Base-by-base conservation (phyloP, 2,329 filamentous ascomycete species). In the Fusarium buxicola region DNA sequence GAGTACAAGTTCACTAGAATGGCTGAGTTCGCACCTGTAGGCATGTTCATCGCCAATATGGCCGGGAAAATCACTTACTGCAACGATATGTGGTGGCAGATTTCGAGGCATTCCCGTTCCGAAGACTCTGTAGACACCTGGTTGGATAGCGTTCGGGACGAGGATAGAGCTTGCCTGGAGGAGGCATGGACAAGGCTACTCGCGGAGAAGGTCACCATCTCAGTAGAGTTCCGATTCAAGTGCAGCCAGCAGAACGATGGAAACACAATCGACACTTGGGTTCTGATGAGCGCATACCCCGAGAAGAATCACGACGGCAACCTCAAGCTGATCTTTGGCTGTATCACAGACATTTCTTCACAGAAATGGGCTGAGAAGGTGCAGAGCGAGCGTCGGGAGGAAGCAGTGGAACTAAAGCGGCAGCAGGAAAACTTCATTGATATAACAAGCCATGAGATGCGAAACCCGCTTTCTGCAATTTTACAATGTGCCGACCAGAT, bases 301-400 rank as follows among this genome's bases (percentile, higher is more conserved):
- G 90, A 94, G 68, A 89, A 85, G 69, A 83, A 89, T 59, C 77
- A 81, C 2, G 78, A 85, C 25, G 90, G 89, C 4, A 78, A 80
- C 25, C 81, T 93, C 47, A 92, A 92, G 77, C 87, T 88, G 60
- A 89, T 93, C 3, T 93, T 94, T 67, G 91, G 90, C 48, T 91
- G 88, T 70, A 89, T 96, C 47, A 94, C 92, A 0, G 92, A 96
- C 70, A 96, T 96, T 63, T 92, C 90, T 15, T 86, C 90, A 50
- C 91, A 95, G 73, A 96, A 96, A 74, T 89, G 89, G 82, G 92
- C 92, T 1, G 92, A 96, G 74, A 88, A 89, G 41, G 87, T 92
- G 30, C 91, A 96, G 74, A 92, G 86, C 68, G 84, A 88, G 39
- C 87, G 91, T 55, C 89, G 91, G 70, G 86, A 94, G 69, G 92